These are phyloP conservation scores for Papiliotrema terrestris DNA, from an alignment of 1,284 basidiomycete genomes.

Conservation along the genomic window DNA sequence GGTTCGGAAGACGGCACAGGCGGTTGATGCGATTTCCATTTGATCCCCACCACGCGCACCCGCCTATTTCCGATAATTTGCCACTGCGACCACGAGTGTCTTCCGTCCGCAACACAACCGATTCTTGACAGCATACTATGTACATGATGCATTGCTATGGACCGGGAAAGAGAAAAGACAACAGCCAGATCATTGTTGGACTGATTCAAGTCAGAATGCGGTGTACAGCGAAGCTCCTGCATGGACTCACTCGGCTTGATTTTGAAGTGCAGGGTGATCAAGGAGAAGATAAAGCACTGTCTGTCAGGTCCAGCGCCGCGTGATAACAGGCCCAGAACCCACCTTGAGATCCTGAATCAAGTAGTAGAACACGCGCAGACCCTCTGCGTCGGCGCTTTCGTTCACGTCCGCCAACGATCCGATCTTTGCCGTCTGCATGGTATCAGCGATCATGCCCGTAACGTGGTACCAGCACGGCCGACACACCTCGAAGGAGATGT, in stretches of 20 bases:
- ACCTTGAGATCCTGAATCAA: slow-evolving; percentile 96
- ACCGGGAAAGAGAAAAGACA: background rate
- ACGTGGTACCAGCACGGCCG: background rate
- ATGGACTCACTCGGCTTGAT: slow-evolving; percentile 77
- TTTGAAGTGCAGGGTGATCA: slow-evolving; percentile 98
- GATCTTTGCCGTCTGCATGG: slow-evolving; percentile 86
- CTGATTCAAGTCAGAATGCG: background rate
- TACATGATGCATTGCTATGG: background rate
- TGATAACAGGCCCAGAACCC: slow-evolving; percentile 18
- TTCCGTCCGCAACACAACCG: background rate
- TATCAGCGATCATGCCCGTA: background rate
- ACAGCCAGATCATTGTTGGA: slow-evolving; percentile 1
- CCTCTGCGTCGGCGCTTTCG: slow-evolving; percentile 95
- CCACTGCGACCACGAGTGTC: too few relatives aligned
- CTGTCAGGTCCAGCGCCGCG: background rate
- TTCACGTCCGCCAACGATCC: slow-evolving; percentile 94
- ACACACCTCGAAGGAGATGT: slow-evolving; percentile 92
- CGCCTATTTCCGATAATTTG: background rate
- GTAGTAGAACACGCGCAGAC: slow-evolving; percentile 97
- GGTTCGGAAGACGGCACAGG: background rate
- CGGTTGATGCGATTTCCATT: background rate
- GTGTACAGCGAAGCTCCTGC: too few relatives aligned
- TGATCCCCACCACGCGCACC: background rate
- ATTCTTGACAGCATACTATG: background rate
- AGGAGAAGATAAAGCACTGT: slow-evolving; percentile 93